Conservation (phyloP, 805 yeast species). For the Zygoascus ofunaensis region DNA sequence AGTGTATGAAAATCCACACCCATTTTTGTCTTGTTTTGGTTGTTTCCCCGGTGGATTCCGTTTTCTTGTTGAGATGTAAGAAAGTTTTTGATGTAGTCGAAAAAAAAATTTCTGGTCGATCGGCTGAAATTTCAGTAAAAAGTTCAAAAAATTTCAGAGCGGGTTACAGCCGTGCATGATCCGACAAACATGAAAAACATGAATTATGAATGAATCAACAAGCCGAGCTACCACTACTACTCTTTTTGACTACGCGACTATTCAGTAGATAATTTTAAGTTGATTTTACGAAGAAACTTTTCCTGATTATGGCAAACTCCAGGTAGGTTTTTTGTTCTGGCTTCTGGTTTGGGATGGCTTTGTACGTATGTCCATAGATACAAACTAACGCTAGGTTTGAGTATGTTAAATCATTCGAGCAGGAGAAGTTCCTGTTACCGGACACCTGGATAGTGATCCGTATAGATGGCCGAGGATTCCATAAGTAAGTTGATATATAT, state of each 20-base stretch:
- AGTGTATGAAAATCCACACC: slow-evolving; percentile 64
- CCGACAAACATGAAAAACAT: too few relatives aligned
- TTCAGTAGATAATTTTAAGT: too few relatives aligned
- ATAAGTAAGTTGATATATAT: slow-evolving; percentile 41
- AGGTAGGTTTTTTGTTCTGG: slow-evolving; percentile 8
- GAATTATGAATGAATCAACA: too few relatives aligned
- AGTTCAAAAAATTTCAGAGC: too few relatives aligned
- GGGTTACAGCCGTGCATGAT: too few relatives aligned
- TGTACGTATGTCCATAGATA: too few relatives aligned
- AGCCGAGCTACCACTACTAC: too few relatives aligned
- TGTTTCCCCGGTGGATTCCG: too few relatives aligned
- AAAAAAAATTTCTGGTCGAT: too few relatives aligned
- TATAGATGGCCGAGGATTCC: slow-evolving; percentile 92
- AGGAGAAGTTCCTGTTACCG: slow-evolving; percentile 62
- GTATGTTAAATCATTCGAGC: slow-evolving; percentile 76
- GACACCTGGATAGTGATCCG: slow-evolving; percentile 76
- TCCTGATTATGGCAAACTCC: slow-evolving; percentile 16
- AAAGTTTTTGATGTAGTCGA: not conserved
- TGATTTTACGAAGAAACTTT: too few relatives aligned
- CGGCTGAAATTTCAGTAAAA: not conserved
- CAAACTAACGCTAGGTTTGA: slow-evolving; percentile 48
- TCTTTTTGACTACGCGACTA: too few relatives aligned
- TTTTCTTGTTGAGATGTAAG: not conserved
- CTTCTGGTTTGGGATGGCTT: too few relatives aligned
- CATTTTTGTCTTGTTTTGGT: slow-evolving; percentile 10